Base-by-base conservation (phyloP, 163 green algal genomes). In the Chlamydomonas reinhardtii region DNA sequence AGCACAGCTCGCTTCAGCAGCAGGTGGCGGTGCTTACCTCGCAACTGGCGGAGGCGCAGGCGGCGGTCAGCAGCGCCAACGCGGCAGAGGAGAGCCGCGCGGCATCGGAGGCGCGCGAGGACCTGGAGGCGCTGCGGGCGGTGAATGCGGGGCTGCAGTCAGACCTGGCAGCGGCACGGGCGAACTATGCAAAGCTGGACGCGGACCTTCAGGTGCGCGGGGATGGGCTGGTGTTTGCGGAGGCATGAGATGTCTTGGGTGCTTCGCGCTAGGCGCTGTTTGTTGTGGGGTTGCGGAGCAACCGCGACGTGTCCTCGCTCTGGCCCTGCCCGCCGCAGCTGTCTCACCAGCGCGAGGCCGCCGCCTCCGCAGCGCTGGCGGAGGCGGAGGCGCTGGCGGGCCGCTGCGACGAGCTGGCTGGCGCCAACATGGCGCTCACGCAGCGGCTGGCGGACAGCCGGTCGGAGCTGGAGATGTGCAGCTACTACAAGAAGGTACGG, bases 401-500 rank as follows among this genome's bases (percentile, higher is more conserved):
- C 2, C 79, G 79, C 52, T 32, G n/a, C 6, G 79, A 85, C 52
- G 79, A 76, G 79, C 79, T 85, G 79, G 69, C 79, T 11, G 68
- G 52, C 12, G 52, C 79, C 69, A 77, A 85, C 79, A 19, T 77
- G 79, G 11, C n/a, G 52, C 68, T 85, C 2, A 77, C 15, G 14
- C 39, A 76, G 68, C 79, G 79, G 24, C 68, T 85, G 79, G 69
- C 68, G 54, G 79, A 77, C 8, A 76, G 65, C 66, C 34, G 73
- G 68, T 27, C 52, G 79, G 79, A 85, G 69, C 48, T 78, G 66
- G 79, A 85, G 69, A 43, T 62, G 79, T 52, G 69, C 17, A 20
- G n/a, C 14, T 72, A 87, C 37, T 73, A 88, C 48, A 92, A 89
- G 39, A 87, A 86, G 76, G 89, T 75, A 25, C 62, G 86, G 43